Evolutionary conservation across 192 early-diverging fungal species (phyloP).

Genomic region (Coemansia sp.): DNA sequence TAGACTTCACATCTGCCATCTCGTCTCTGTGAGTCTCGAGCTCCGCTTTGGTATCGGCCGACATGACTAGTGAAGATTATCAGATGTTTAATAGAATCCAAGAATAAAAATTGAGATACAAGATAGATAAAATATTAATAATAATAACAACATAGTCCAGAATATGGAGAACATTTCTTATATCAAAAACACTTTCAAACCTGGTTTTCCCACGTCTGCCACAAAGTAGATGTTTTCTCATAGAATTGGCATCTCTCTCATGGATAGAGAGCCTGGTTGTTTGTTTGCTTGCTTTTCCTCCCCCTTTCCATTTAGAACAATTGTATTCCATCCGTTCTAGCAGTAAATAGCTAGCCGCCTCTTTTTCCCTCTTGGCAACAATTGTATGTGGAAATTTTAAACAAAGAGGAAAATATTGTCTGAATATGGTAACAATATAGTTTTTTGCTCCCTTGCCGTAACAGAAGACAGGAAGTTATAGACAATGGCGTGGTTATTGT

Average conservation of each 20-base stretch:
- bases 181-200: neutral
- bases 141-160: too few relatives aligned
- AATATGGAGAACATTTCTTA: neutral
- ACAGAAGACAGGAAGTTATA: too few relatives aligned
- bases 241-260: too few relatives aligned
- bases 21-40: neutral
- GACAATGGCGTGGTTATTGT: too few relatives aligned
- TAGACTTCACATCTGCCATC: neutral
- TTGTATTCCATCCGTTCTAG: neutral
- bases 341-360: slow-evolving; percentile 2
- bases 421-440: too few relatives aligned
- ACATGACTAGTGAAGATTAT: neutral
- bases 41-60: neutral
- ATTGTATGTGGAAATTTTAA: neutral
- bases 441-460: too few relatives aligned
- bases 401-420: neutral
- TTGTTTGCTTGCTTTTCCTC: neutral
- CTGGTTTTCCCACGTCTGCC: too few relatives aligned
- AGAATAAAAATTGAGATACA: neutral
- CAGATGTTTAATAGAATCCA: neutral
- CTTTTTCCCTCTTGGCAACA: neutral
- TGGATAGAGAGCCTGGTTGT: too few relatives aligned
- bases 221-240: too few relatives aligned
- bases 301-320: neutral
- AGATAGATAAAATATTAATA: too few relatives aligned